Conservation (phyloP, 2,329 filamentous ascomycete genomes). For the Neonectria ditissima region DNA sequence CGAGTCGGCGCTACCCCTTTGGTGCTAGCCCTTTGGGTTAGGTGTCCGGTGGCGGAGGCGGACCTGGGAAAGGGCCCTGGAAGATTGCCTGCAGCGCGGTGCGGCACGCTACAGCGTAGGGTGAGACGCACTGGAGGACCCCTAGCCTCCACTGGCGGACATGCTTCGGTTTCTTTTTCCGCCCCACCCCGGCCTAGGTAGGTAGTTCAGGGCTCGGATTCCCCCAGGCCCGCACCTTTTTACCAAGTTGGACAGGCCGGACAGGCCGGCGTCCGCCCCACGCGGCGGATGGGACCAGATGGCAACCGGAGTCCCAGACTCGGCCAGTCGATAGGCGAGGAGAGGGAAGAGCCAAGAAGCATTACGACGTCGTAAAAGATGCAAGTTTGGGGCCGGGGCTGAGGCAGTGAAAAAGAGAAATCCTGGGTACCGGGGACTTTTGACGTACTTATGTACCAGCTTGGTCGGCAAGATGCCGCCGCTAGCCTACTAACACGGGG, state of each 20-base stretch:
- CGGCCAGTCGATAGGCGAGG: not conserved
- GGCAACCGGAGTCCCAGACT: not conserved
- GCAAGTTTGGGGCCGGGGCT: not conserved
- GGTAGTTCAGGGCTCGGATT: not conserved
- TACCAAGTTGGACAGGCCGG: slow-evolving; percentile 19
- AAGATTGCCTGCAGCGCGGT: not conserved
- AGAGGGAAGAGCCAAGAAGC: slow-evolving; percentile 1
- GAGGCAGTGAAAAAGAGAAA: slow-evolving; percentile 1
- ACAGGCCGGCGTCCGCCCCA: slow-evolving; percentile 20
- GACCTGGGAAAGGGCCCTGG: slow-evolving; percentile 7
- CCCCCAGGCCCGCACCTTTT: slow-evolving; percentile 17
- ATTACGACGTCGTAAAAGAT: not conserved
- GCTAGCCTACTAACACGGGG: not conserved
- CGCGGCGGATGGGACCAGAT: not conserved
- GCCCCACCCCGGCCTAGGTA: slow-evolving; percentile 20
- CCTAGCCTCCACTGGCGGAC: slow-evolving; percentile 1
- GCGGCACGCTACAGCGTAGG: not conserved
- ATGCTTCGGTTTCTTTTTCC: slow-evolving; percentile 7
- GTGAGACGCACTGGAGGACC: not conserved
- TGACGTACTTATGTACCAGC: slow-evolving; percentile 4
- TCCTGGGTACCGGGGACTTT: slow-evolving; percentile 13
- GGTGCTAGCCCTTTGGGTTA: slow-evolving; percentile 25
- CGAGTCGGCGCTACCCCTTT: slow-evolving; percentile 33
- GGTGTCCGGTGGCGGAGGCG: slow-evolving; percentile 11
- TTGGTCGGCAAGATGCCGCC: slow-evolving; percentile 8